These are phyloP conservation scores for Ocimum tenuiflorum DNA, from an alignment of 257 asterid genomes.

Conservation along the genomic window DNA sequence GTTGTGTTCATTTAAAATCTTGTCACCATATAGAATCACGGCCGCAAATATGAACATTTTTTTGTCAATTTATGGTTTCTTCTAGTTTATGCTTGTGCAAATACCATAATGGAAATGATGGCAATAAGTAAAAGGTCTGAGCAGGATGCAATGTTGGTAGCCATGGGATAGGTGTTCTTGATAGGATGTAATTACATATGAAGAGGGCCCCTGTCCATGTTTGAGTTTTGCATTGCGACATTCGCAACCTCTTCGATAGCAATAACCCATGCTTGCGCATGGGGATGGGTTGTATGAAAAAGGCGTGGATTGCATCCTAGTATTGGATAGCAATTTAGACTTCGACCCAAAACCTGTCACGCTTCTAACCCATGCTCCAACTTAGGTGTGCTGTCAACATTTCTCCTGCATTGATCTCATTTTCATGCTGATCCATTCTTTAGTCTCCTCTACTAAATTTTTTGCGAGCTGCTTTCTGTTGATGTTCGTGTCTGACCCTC, in stretches of 20 bases:
- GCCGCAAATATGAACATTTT: not conserved
- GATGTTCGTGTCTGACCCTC: not conserved
- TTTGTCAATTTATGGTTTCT: not conserved
- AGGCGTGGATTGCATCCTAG: slow-evolving; percentile 70
- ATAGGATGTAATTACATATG: slow-evolving; percentile 11
- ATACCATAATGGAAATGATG: slow-evolving; percentile 52
- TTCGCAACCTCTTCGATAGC: slow-evolving; percentile 70
- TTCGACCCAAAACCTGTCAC: slow-evolving; percentile 41
- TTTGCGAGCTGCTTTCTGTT: not conserved
- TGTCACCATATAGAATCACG: too few relatives aligned
- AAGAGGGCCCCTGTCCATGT: slow-evolving; percentile 72
- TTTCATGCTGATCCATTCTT: slow-evolving; percentile 53
- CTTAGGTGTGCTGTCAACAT: slow-evolving; percentile 25
- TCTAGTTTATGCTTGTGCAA: too few relatives aligned
- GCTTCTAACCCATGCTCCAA: not conserved
- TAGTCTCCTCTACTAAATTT: not conserved
- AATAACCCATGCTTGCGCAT: slow-evolving; percentile 29
- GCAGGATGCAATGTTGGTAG: slow-evolving; percentile 45
- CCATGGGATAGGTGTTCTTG: slow-evolving; percentile 33
- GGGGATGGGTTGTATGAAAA: slow-evolving; percentile 51
- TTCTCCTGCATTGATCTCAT: slow-evolving; percentile 54
- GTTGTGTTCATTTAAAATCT: too few relatives aligned
- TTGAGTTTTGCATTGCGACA: slow-evolving; percentile 42
- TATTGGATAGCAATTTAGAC: slow-evolving; percentile 62
- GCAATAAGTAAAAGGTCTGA: slow-evolving; percentile 72